Base-by-base conservation (phyloP, 2,329 filamentous ascomycete genomes). In the Clarireedia sp. region DNA sequence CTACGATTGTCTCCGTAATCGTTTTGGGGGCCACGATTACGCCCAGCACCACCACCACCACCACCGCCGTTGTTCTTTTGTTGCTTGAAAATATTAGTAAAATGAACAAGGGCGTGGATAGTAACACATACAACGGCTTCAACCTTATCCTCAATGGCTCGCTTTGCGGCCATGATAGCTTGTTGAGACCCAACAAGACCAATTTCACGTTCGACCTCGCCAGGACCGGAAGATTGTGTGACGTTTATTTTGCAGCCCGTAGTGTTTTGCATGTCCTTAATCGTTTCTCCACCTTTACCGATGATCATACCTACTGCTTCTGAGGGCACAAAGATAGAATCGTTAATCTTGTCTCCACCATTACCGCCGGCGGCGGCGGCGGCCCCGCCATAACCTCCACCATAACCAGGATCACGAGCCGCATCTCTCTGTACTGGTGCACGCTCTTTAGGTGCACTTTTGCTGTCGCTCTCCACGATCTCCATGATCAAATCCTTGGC, bases 301-400 rank as follows among this genome's bases (percentile, higher is more conserved):
- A 96, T 96, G 62, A 96, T 95, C 90, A 96, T 96, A 58, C 90
- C 90, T 54, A 96, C 90, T 5, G 90, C 87, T 69, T 96, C 90
- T 21, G 90, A 92, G 12, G 90, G 90, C 9, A 96, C 90, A 63
- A 83, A 85, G 60, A 96, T 89, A 41, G 83, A 85, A 66, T 96
- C 89, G 66, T 86, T 90, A 65, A 87, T 79, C 74, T 91, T 92
- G 63, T 88, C 86, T 23, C 71, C 72, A 57, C 71, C 71, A 51
- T 67, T 69, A 24, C 68, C 68, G 8, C 69, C 70, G 26, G n/a
- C n/a, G n/a, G n/a, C n/a, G n/a, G n/a, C n/a, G n/a, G n/a, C n/a
- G n/a, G n/a, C n/a, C n/a, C 69, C 69, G 41, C 68, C 71, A 52
- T 74, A 73, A 55, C 73, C 73, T 52, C 68, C 69, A 51, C 61